phyloP scores from a whole-genome alignment of 2,329 filamentous ascomycete species.

The Bipolaris sorokiniana region DNA sequence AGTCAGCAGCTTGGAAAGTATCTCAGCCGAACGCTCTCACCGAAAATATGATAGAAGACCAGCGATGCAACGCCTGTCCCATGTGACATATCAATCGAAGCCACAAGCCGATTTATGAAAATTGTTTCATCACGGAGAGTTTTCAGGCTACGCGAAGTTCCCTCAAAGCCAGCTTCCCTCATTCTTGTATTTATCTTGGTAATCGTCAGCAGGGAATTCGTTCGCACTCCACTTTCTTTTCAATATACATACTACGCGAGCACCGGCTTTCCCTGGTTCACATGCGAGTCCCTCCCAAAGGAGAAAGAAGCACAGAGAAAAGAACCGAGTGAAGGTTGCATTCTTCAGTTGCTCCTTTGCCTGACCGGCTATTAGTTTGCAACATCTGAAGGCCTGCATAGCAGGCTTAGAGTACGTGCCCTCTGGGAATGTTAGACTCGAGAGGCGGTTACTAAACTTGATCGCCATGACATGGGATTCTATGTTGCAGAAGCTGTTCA shows the following conservation, averaged over 20 bases:
- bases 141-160: conserved; percentile 1
- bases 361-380: background rate
- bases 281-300: conserved; percentile 1
- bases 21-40: background rate
- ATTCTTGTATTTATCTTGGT: background rate
- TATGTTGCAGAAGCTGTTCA: background rate
- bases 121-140: background rate
- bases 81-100: background rate
- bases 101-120: background rate
- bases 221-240: background rate
- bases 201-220: background rate
- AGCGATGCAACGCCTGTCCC: background rate
- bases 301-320: conserved; percentile 5
- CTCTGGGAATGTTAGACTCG: background rate
- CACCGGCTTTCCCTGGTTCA: background rate
- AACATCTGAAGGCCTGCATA: background rate
- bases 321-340: background rate
- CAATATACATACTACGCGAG: background rate
- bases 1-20: background rate
- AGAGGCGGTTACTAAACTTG: background rate
- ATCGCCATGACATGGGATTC: background rate
- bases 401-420: background rate
- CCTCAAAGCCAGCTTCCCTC: background rate
- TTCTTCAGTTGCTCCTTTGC: conserved; percentile 2
- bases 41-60: conserved; percentile 1